Conservation (phyloP, 805 yeast genomes). For the Candida yuanshanica region DNA sequence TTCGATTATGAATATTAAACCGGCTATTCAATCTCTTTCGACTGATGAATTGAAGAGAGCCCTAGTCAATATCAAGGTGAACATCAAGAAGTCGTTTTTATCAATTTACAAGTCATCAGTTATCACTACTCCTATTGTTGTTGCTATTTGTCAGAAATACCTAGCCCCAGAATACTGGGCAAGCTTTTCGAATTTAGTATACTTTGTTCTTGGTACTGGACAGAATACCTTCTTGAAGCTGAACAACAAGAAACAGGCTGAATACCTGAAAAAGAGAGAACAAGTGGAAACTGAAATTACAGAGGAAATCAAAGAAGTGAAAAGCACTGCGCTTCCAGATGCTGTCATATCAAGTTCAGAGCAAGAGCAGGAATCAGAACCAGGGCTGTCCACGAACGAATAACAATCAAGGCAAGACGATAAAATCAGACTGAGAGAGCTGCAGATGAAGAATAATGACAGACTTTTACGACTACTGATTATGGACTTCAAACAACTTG, state of each 20-base stretch:
- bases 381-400: background rate
- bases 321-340: slow-evolving; percentile 6
- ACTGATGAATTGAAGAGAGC: slow-evolving; percentile 13
- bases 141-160: slow-evolving; percentile 51
- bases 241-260: slow-evolving; percentile 21
- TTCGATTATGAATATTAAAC: slow-evolving; percentile 38
- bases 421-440: background rate
- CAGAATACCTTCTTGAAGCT: slow-evolving; percentile 53
- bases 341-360: too few species aligned
- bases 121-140: slow-evolving; percentile 45
- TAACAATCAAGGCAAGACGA: slow-evolving; percentile 1
- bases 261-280: slow-evolving; percentile 16
- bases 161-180: slow-evolving; percentile 59
- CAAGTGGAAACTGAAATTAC: slow-evolving; percentile 17
- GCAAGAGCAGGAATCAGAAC: background rate
- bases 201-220: slow-evolving; percentile 54
- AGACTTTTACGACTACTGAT: slow-evolving; percentile 1
- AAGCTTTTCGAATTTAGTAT: slow-evolving; percentile 52
- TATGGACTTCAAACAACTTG: slow-evolving; percentile 11
- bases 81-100: slow-evolving; percentile 36
- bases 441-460: background rate
- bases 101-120: slow-evolving; percentile 47
- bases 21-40: slow-evolving; percentile 11
- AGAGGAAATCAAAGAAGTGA: slow-evolving; percentile 8
- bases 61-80: slow-evolving; percentile 15